These are phyloP conservation scores for Trichoderma sp. DNA, from an alignment of 2,329 filamentous ascomycete genomes.

Conservation along the genomic window DNA sequence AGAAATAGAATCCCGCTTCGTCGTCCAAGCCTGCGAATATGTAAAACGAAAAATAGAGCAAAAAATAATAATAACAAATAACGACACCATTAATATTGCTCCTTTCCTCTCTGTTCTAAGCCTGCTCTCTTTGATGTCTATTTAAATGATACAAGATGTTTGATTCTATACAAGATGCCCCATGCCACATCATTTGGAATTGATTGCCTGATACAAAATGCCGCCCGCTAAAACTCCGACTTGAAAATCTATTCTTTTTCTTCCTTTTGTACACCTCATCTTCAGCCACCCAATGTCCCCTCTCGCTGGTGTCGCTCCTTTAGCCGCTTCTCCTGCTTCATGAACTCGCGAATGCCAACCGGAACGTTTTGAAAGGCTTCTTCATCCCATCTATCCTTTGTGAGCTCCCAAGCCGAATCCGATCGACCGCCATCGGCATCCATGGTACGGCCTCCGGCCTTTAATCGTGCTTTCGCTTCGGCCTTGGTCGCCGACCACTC, in stretches of 20 bases:
- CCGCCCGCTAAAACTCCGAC: not conserved
- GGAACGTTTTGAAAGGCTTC: constrained; percentile 78
- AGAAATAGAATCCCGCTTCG: constrained; percentile 22
- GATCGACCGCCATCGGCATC: constrained; percentile 79
- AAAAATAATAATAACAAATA: not conserved
- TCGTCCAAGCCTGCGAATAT: not conserved
- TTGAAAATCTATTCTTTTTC: not conserved
- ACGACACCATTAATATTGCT: constrained; percentile 5
- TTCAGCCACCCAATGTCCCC: constrained; percentile 29
- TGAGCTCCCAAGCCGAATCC: constrained; percentile 49
- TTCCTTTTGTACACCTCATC: not conserved
- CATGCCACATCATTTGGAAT: not conserved
- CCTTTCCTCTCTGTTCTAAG: not conserved
- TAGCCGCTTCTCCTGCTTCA: constrained; percentile 91
- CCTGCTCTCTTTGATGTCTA: not conserved
- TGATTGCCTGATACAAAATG: not conserved
- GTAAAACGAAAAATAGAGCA: constrained; percentile 6
- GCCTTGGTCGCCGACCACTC: constrained; percentile 70
- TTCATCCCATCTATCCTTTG: constrained; percentile 57
- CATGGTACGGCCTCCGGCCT: constrained; percentile 50
- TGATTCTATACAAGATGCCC: not conserved
- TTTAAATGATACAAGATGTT: not conserved
- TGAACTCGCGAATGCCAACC: constrained; percentile 92
- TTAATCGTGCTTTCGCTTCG: constrained; percentile 59
- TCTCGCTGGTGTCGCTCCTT: constrained; percentile 69